These are phyloP conservation scores for Sugiyamaella castrensis DNA, from an alignment of 1,139 yeast genomes.

Conservation along the genomic window DNA sequence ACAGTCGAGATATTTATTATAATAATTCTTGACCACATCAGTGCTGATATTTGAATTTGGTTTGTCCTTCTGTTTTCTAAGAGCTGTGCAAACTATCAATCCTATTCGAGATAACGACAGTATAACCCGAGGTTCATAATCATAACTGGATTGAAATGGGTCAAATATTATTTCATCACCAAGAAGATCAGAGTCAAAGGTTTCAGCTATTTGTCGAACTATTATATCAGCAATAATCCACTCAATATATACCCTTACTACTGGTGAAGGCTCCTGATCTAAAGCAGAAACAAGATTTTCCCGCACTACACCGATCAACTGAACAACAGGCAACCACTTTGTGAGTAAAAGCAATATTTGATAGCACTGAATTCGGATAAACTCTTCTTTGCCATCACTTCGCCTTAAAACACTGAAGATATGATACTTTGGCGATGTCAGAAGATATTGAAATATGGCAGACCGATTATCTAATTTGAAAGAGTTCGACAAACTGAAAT, in stretches of 20 bases:
- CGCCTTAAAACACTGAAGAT: slow-evolving; percentile 47
- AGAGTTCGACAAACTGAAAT: slow-evolving; percentile 13
- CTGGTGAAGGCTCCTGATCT: slow-evolving; percentile 67
- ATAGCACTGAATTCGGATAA: slow-evolving; percentile 57
- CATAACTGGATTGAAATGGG: slow-evolving; percentile 33
- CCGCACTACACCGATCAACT: slow-evolving; percentile 28
- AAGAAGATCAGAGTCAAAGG: slow-evolving; percentile 5
- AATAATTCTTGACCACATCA: slow-evolving; percentile 21
- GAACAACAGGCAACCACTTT: slow-evolving; percentile 25
- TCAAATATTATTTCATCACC: slow-evolving; percentile 22
- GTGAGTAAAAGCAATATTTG: slow-evolving; percentile 48
- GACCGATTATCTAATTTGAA: slow-evolving; percentile 37
- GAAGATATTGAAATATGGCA: slow-evolving; percentile 43
- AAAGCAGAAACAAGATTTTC: slow-evolving; percentile 37
- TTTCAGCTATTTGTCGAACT: slow-evolving; percentile 15
- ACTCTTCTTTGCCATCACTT: slow-evolving; percentile 68
- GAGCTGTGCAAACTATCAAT: slow-evolving; percentile 50
- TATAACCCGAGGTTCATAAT: slow-evolving; percentile 32
- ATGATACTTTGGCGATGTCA: slow-evolving; percentile 44
- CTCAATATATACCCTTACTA: slow-evolving; percentile 69
- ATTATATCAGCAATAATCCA: slow-evolving; percentile 62
- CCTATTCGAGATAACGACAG: slow-evolving; percentile 46
- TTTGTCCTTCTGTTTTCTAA: slow-evolving; percentile 29
- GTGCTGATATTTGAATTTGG: neutral
- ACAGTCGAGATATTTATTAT: slow-evolving; percentile 26